Evolutionary conservation across 805 yeast species (phyloP).

Genomic region (Lachancea kluyveri): DNA sequence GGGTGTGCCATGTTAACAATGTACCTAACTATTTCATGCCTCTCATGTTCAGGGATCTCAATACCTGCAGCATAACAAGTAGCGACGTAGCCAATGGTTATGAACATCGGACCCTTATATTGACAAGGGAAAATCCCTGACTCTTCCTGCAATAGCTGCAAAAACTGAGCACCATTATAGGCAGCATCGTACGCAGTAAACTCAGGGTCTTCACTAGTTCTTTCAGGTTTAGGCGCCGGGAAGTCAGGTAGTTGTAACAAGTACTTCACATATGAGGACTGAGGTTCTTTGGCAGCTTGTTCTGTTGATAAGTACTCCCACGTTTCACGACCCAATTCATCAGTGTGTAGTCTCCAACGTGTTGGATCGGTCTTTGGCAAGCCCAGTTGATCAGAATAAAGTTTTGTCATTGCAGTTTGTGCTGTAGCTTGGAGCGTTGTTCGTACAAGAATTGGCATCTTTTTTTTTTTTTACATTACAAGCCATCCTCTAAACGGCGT

Average conservation of each 20-base stretch:
- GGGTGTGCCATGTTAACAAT: constrained; percentile 91
- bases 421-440: no score
- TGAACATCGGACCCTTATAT: constrained; percentile 97
- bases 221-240: constrained; percentile 33
- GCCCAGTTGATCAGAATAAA: constrained; percentile 67
- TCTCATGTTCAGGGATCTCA: constrained; percentile 59
- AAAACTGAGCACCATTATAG: constrained; percentile 66
- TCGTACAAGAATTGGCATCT: background rate
- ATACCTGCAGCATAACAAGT: constrained; percentile 64
- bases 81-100: constrained; percentile 83
- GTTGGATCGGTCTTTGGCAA: constrained; percentile 60
- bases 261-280: constrained; percentile 51
- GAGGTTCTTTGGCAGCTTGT: constrained; percentile 39
- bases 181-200: constrained; percentile 55
- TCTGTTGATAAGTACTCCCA: constrained; percentile 62
- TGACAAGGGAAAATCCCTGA: constrained; percentile 89
- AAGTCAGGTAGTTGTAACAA: constrained; percentile 38
- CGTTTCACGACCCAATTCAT: constrained; percentile 66
- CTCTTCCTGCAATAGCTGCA: constrained; percentile 61
- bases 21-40: constrained; percentile 72
- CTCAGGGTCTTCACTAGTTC: constrained; percentile 12
- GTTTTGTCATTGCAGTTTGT: constrained; percentile 8
- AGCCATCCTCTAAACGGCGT: no score
- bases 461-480: no score
- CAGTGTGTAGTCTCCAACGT: constrained; percentile 70